phyloP scores from a whole-genome alignment of 108 stramenopile species.

The Stephanodiscus triporus region DNA sequence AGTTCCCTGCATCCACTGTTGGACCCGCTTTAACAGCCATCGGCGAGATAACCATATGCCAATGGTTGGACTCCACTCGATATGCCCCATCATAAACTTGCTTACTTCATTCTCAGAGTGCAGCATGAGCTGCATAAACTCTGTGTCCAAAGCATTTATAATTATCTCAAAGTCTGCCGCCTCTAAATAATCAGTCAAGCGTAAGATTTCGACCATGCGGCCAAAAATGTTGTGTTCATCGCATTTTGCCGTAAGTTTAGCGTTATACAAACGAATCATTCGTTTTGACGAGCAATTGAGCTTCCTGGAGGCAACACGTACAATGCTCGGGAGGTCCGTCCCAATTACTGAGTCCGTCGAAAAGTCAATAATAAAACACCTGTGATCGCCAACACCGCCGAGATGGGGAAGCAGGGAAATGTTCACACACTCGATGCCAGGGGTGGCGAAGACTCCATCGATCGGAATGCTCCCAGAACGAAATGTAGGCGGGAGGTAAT shows the following conservation, averaged over 20 bases:
- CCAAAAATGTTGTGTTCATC: neutral
- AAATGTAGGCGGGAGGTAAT: neutral
- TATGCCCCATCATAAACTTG: neutral
- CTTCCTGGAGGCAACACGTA: neutral
- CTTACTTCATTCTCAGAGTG: neutral
- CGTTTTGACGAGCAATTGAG: neutral
- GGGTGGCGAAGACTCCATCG: neutral
- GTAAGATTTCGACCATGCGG: neutral
- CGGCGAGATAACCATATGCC: no score
- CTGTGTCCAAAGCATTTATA: neutral
- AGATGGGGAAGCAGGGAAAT: neutral
- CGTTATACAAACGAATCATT: neutral
- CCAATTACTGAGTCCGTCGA: neutral
- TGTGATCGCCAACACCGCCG: neutral
- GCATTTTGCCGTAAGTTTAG: neutral
- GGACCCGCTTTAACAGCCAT: no score
- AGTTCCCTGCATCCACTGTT: no score
- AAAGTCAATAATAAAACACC: neutral
- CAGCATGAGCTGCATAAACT: neutral
- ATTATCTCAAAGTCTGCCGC: neutral
- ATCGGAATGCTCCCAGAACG: neutral
- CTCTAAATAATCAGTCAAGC: neutral
- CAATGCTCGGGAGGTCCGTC: neutral
- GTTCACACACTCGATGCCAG: neutral
- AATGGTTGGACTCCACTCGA: conserved; percentile 1